phyloP scores from a whole-genome alignment of 2,329 filamentous ascomycete species.

The Colletotrichum chrysophilum region DNA sequence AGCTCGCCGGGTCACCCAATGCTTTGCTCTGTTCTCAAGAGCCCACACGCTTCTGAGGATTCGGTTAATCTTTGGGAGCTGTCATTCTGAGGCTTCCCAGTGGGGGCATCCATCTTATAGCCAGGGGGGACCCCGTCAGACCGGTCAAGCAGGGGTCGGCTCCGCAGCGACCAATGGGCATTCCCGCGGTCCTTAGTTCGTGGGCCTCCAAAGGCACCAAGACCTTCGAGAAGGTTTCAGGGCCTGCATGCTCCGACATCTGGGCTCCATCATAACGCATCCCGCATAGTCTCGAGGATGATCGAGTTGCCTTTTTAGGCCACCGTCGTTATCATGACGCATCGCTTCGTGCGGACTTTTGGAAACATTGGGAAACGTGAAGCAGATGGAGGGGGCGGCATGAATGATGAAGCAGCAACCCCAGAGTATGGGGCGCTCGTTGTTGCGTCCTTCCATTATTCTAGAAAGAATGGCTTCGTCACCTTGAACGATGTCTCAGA shows the following conservation, averaged over 20 bases:
- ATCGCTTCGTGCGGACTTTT: background rate
- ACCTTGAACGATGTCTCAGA: background rate
- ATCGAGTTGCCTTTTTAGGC: conserved; percentile 16
- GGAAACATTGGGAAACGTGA: conserved; percentile 19
- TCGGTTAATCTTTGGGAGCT: conserved; percentile 5
- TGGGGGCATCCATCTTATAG: background rate
- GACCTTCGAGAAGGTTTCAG: conserved; percentile 26
- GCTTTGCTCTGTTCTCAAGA: background rate
- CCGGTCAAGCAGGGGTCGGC: background rate
- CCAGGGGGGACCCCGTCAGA: background rate
- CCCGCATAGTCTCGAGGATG: conserved; percentile 16
- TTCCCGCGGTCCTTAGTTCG: conserved; percentile 17
- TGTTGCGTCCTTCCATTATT: conserved; percentile 1
- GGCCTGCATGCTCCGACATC: conserved; percentile 5
- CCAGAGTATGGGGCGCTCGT: background rate
- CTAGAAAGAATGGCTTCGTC: conserved; percentile 16
- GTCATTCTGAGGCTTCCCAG: conserved; percentile 15
- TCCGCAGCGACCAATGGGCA: conserved; percentile 18
- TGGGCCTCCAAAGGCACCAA: conserved; percentile 9
- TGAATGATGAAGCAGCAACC: conserved; percentile 1
- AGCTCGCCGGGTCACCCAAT: background rate
- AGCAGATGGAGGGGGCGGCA: background rate
- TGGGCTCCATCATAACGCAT: conserved; percentile 6
- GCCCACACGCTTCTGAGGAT: conserved; percentile 6
- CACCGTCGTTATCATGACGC: conserved; percentile 15